Base-by-base conservation (phyloP, 768 basidiomycete genomes). In the Panaeolus cyanescens region DNA sequence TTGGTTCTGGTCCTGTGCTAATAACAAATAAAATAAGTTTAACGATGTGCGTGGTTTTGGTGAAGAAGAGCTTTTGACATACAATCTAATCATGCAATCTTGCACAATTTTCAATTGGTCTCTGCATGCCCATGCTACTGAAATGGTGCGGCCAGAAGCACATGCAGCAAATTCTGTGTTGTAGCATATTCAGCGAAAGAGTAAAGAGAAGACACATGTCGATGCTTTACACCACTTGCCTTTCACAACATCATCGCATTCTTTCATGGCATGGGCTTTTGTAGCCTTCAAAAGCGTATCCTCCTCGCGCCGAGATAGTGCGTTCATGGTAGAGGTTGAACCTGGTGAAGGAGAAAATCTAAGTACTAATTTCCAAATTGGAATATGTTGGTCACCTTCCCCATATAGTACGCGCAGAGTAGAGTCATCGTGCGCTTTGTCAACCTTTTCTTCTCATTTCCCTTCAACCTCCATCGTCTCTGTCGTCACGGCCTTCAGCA, bases 281-380 rank as follows among this genome's bases (percentile, higher is more conserved):
- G 92, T 90, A 22, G 90, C 80, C 74, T 95, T 95, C 36, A 90
- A 74, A 37, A 96, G 83, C 7, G 88, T 89, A 45, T 96, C 93
- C 72, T 96, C 93, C 77, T 95, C 93, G 54, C 93, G 83, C 59
- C 92, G 84, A 34, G 93, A 95, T 32, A 95, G 84, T 39, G 92
- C 83, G 73, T 93, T 87, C 93, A 95, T 95, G 34, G 53, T 39
- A 64, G 53, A 4, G 45, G 28, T 50, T 15, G 45, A 50, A 45
- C 10, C 8, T 15, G 25, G 22, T 28, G 25, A 19, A 60, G 40
- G 36, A 32, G 36, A 50, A 57, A 58, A 61, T 56, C 31, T 54
- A 45, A 25, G 45, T 20, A 32, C 19, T 50, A 28, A 50, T 50
- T 50, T 50, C 25, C 45, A 50, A 50, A 42, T 42, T 42, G 20